A percentile compares a stretch with the other conserved stretches of the same genome.
Conservation (phyloP, 169 alveolate genomes). For the Theileria parva region DNA sequence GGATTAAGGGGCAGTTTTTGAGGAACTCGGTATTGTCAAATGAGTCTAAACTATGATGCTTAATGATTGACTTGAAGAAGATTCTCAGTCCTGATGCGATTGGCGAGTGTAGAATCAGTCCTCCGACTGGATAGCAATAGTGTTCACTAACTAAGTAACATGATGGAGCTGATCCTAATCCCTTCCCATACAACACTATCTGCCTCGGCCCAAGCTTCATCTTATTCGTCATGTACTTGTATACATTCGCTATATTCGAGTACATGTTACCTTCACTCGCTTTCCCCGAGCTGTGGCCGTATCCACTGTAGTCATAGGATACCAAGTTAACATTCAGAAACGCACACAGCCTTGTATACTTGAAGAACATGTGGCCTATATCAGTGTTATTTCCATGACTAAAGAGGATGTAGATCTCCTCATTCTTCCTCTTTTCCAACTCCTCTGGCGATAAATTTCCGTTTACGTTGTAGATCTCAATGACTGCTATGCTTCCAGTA, state of each 20-base stretch:
- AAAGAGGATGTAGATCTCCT: constrained; percentile 71
- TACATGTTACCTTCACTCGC: constrained; percentile 76
- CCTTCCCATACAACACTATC: constrained; percentile 84
- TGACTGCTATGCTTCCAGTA: constrained; percentile 11
- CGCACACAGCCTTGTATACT: constrained; percentile 60
- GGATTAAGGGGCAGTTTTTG: constrained; percentile 39
- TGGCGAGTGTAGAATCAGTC: constrained; percentile 87
- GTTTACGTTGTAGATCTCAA: constrained; percentile 18
- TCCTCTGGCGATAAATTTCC: constrained; percentile 3
- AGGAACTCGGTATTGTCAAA: constrained; percentile 73
- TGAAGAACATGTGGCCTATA: constrained; percentile 78
- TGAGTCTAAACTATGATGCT: constrained; percentile 77
- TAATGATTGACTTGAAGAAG: constrained; percentile 55
- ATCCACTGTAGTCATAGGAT: constrained; percentile 90
- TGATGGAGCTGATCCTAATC: constrained; percentile 88
- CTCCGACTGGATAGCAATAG: constrained; percentile 78
- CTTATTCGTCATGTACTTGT: constrained; percentile 60
- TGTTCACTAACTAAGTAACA: constrained; percentile 71
- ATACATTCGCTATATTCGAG: constrained; percentile 74
- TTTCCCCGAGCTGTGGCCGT: constrained; percentile 82
- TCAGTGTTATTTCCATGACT: constrained; percentile 91
- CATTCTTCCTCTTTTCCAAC: constrained; percentile 24
- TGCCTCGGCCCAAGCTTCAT: constrained; percentile 66
- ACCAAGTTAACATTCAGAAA: constrained; percentile 74
- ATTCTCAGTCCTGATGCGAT: constrained; percentile 84